Percentiles rank a stretch among this genome's conserved stretches.
These are phyloP conservation scores for Ceratocystis papillata DNA, from an alignment of 2,329 filamentous ascomycete genomes.

Conservation along the genomic window DNA sequence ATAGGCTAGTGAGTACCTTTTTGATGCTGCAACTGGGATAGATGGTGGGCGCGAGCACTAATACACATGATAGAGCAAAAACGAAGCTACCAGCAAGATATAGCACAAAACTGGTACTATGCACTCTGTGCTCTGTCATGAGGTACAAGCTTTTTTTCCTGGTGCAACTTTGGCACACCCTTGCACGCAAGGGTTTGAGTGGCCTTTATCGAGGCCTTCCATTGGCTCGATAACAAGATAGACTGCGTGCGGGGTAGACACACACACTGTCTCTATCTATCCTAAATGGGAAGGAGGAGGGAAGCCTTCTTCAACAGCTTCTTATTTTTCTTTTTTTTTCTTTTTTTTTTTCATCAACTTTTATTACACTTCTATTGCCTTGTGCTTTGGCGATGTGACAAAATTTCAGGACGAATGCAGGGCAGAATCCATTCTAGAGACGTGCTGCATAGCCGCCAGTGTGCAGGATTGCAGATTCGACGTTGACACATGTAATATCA, in stretches of 20 bases:
- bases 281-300: conserved; percentile 6
- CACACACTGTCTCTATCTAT: conserved; percentile 6
- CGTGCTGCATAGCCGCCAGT: not conserved
- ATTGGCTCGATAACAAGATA: conserved; percentile 18
- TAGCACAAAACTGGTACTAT: not conserved
- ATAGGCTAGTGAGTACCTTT: not conserved
- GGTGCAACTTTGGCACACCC: not conserved
- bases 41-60: not conserved
- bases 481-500: conserved; percentile 9
- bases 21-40: not conserved
- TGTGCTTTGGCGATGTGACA: not conserved
- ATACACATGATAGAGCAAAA: not conserved
- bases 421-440: not conserved
- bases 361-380: not conserved
- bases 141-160: conserved; percentile 9
- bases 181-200: conserved; percentile 15
- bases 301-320: not conserved
- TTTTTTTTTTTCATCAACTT: not conserved
- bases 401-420: conserved; percentile 3
- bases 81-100: not conserved
- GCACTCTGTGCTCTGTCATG: not conserved
- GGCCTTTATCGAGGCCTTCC: not conserved
- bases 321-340: not conserved
- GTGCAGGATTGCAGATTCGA: conserved; percentile 7
- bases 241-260: conserved; percentile 1